Evolutionary conservation across 371 early-diverging fungal genomes (phyloP), one percentile per base, ranked within the genome.

Genomic region (Mortierella sp.): DNA sequence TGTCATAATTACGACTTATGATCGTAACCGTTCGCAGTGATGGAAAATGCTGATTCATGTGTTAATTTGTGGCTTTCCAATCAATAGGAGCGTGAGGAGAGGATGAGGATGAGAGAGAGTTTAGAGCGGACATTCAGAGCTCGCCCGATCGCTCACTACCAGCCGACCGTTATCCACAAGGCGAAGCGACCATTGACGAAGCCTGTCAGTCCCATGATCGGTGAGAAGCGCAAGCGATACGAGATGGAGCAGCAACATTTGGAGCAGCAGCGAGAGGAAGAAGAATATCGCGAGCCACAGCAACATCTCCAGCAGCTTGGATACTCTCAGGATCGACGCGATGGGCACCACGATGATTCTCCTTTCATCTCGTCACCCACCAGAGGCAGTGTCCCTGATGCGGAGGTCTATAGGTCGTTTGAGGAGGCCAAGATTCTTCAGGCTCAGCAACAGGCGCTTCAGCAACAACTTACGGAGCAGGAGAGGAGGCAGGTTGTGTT

Each of bases 161-260:
- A 54, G 27, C 81, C 84, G 0, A 84, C 60, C 1, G 58, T 68
- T 21, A 80, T 84, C 44, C 84, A 77, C 63, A 80, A 75, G 48
- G 71, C 84, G 7, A 75, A 38, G 5, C 71, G 48, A 14, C 74
- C 84, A 6, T 44, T 84, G 72, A 84, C 84, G 10, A 63, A 77
- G 18, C 84, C 84, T 12, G 74, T 80, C 24, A 84, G 84, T n/a
- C 84, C 84, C 54, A 77, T 80, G 75, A 84, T 84, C 44, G 84
- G 84, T 0, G 84, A 84, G 68, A 84, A 84, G 73, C 80, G 84
- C 24, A 84, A 78, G 48, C 51, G 84, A n/a, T 49, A 84, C 51
- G 78, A 77, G 55, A 83, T 83, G 83, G 83, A 83, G 49, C 16
- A 51, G 38, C 78, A 77, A 27, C 71, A 77, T 21, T 58, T 32